A percentile compares a stretch with the other conserved stretches of the same genome.
These are phyloP conservation scores for Podaxis pistillaris DNA, from an alignment of 768 basidiomycete genomes.

Conservation along the genomic window DNA sequence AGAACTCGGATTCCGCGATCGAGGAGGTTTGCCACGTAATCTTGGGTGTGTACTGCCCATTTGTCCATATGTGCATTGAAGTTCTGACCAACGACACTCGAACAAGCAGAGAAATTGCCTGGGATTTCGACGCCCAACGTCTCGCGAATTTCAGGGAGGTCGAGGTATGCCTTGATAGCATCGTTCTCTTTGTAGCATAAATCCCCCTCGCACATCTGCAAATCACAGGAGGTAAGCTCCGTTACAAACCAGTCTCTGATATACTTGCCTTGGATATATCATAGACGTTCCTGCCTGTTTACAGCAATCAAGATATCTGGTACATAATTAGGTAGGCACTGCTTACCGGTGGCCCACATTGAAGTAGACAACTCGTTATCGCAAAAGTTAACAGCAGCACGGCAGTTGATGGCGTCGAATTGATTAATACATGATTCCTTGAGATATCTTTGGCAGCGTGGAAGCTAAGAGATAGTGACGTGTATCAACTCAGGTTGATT, in stretches of 20 bases:
- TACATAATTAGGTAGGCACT: background rate
- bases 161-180: slow-evolving; percentile 53
- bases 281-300: slow-evolving; percentile 46
- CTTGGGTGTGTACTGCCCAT: slow-evolving; percentile 52
- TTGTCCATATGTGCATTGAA: slow-evolving; percentile 65
- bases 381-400: slow-evolving; percentile 69
- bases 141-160: slow-evolving; percentile 48
- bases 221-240: background rate
- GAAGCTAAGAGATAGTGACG: slow-evolving; percentile 40
- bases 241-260: background rate
- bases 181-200: slow-evolving; percentile 36
- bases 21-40: slow-evolving; percentile 67
- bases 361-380: slow-evolving; percentile 46
- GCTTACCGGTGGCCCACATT: slow-evolving; percentile 44
- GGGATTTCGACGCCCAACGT: slow-evolving; percentile 55
- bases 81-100: slow-evolving; percentile 40
- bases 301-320: background rate
- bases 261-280: slow-evolving; percentile 50
- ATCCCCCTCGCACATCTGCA: slow-evolving; percentile 37
- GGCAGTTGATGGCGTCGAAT: slow-evolving; percentile 67
- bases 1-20: slow-evolving; percentile 76
- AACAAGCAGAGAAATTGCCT: slow-evolving; percentile 59
- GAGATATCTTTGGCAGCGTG: slow-evolving; percentile 62
- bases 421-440: slow-evolving; percentile 59
- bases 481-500: background rate